Evolutionary conservation across 2,329 filamentous ascomycete genomes (phyloP), one percentile per base, ranked within the genome.

Genomic region (Sporothrix phasma): DNA sequence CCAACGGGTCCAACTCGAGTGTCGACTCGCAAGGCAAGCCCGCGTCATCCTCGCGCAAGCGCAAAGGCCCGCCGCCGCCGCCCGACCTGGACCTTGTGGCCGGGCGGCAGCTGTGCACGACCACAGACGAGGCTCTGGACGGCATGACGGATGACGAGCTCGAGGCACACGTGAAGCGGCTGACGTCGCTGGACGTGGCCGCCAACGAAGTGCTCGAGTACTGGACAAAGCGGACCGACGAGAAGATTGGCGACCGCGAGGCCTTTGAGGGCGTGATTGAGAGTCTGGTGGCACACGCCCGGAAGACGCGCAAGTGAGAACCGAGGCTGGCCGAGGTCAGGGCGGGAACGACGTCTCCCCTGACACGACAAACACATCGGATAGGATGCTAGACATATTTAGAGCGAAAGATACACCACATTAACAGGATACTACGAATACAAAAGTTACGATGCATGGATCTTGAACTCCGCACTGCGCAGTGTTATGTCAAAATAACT

Each of bases 261-360:
- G 90, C 92, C 2, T 94, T 97, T 74, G 93, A 97, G 73, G 92
- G 91, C 0, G 93, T 97, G 17, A 97, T 97, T 81, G 93, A 96
- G 77, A 97, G 96, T 74, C 76, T 97, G 68, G 93, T 97, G 49
- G 94, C 92, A 74, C 91, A 96, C 77, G 91, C 91, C 59, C 83
- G 91, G 74, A 90, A 92, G 77, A 86, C 91, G 64, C 83, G 91
- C 72, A 94, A 92, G 76, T 90, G 29, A 62, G 17, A 7, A 11
- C n/a, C n/a, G n/a, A n/a, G n/a, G n/a, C n/a, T n/a, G n/a, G n/a
- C n/a, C n/a, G n/a, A n/a, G n/a, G n/a, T n/a, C n/a, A 43, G 3
- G 13, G 1, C 11, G 1, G 5, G 11, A 17, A 17, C 13, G 58
- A 31, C 1, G 24, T 45, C 3, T 19, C 4, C 15, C 11, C 31